Conservation (phyloP, 2,329 filamentous ascomycete species). For the Trichoderma sp. region DNA sequence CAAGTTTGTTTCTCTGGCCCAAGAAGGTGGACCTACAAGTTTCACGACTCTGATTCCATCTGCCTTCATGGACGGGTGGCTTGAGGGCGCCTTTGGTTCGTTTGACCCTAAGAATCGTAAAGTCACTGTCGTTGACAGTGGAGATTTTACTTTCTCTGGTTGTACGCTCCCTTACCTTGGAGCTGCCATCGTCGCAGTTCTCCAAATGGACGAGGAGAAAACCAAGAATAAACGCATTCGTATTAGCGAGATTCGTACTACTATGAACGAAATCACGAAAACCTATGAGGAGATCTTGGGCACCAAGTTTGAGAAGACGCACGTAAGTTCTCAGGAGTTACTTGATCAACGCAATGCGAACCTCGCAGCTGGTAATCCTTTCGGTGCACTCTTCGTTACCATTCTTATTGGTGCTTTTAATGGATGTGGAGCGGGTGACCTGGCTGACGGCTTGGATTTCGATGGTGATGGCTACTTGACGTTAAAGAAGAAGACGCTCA, state of each 20-base stretch:
- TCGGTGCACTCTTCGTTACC: not conserved
- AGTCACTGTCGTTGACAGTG: not conserved
- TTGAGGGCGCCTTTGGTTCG: conserved; percentile 1
- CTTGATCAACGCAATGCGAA: not conserved
- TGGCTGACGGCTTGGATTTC: not conserved
- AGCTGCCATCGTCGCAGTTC: not conserved
- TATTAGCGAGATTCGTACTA: conserved; percentile 5
- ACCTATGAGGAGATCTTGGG: not conserved
- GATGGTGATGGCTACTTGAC: not conserved
- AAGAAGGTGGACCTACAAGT: conserved; percentile 14
- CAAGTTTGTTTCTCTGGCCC: not conserved
- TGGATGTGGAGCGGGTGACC: not conserved
- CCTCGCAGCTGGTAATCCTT: not conserved
- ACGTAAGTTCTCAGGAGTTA: not conserved
- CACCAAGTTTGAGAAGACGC: not conserved
- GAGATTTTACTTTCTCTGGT: not conserved
- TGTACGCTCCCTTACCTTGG: not conserved
- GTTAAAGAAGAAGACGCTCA: not conserved
- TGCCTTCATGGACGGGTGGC: conserved; percentile 16
- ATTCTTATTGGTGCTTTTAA: not conserved
- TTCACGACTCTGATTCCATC: conserved; percentile 15
- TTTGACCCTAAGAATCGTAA: not conserved
- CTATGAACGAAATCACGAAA: not conserved
- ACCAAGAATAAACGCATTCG: conserved; percentile 16
- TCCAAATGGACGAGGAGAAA: conserved; percentile 18